phyloP scores from a whole-genome alignment of 805 yeast genomes.

The Yarrowia keelungensis region DNA sequence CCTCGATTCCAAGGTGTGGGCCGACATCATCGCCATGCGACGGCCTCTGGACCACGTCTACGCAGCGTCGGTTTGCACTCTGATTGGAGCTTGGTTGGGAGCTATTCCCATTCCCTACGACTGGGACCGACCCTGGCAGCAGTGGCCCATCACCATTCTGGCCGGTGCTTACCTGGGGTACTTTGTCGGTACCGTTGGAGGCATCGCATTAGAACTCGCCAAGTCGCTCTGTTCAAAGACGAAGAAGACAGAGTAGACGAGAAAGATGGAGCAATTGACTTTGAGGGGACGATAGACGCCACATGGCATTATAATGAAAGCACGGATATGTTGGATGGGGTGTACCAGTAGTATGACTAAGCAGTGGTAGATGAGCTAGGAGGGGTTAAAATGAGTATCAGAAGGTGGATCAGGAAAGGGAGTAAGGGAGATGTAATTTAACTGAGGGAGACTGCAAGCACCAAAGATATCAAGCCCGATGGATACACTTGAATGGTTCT shows the following conservation, averaged over 20 bases:
- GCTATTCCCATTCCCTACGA: constrained; percentile 93
- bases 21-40: constrained; percentile 47
- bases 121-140: constrained; percentile 98
- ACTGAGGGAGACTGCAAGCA: too few relatives aligned
- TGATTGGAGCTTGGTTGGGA: constrained; percentile 88
- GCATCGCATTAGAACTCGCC: constrained; percentile 40
- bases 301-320: constrained; percentile 19
- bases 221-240: constrained; percentile 6
- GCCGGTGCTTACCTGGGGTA: constrained; percentile 82
- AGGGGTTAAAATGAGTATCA: too few relatives aligned
- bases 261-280: background rate
- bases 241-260: constrained; percentile 7
- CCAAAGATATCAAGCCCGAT: too few relatives aligned
- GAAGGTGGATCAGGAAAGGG: too few relatives aligned
- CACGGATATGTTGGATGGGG: background rate
- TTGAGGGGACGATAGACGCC: constrained; percentile 1
- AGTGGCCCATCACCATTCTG: constrained; percentile 89
- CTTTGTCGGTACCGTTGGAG: constrained; percentile 62
- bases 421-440: too few relatives aligned
- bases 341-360: too few relatives aligned
- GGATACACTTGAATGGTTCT: too few relatives aligned
- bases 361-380: too few relatives aligned
- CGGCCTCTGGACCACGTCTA: constrained; percentile 49
- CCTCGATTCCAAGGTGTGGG: constrained; percentile 59
- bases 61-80: constrained; percentile 53